Evolutionary conservation across 306 rosid genomes (phyloP), one percentile per base, ranked within the genome.

Genomic region (Castanea crenata): DNA sequence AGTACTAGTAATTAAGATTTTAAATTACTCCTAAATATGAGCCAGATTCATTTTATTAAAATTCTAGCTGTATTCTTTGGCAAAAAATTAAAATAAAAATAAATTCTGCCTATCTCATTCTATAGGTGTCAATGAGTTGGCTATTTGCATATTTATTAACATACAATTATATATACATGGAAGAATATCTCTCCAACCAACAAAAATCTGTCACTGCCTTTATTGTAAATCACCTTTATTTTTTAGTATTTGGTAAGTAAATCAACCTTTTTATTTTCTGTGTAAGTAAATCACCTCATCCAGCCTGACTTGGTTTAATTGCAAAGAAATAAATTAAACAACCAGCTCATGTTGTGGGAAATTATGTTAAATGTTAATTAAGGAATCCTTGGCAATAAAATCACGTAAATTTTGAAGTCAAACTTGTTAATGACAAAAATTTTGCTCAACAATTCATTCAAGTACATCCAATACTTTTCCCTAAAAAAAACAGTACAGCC

Each of bases 91-190:
- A 46, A 11, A 46, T 11, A 2, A 46, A 46, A 46, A 46, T 46
- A 46, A 46, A 57, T 38, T 78, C 19, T 18, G 23, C 10, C 9
- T 31, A 51, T 73, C 16, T 65, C 6, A 21, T 21, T 25, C 32
- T 8, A 52, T 68, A 31, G 69, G 44, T 78, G 77, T 38, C 74
- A 83, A 69, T 83, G 58, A 69, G 70, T 68, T 82, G 79, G 76
- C 75, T 67, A 10, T 21, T 23, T 38, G 44, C 44, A 38, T 38
- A 38, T 38, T 38, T 44, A 23, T 4, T 35, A 46, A 46, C 16
- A 55, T 32, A 27, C 62, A n/a, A 75, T 58, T 9, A 58, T 58
- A 23, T 20, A 23, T 59, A 59, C 65, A 4, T 32, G 34, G 69
- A 21, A 15, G 23, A 41, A 35, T 20, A 49, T 9, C 1, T 27